These are phyloP conservation scores for Plantago rigida DNA, from an alignment of 305 asterid species.

Conservation along the genomic window DNA sequence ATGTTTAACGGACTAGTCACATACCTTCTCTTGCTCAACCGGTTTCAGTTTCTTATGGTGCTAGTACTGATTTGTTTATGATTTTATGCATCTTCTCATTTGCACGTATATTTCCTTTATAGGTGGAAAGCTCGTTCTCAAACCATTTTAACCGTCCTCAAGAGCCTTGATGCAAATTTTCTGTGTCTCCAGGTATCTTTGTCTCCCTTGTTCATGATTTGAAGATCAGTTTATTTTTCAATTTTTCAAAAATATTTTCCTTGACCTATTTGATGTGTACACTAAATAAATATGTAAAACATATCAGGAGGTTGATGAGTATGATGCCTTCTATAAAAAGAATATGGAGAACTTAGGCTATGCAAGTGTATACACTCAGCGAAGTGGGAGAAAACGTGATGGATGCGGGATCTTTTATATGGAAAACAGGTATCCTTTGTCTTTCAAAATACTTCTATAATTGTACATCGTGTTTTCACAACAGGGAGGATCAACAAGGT, in stretches of 20 bases:
- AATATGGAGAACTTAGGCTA: conserved; percentile 74
- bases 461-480: background rate
- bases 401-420: conserved; percentile 87
- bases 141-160: conserved; percentile 56
- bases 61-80: background rate
- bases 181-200: conserved; percentile 73
- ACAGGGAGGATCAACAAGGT: too few species aligned
- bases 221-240: background rate
- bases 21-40: too few species aligned
- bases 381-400: conserved; percentile 79
- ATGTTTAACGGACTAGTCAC: too few species aligned
- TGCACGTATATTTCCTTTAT: background rate
- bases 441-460: background rate
- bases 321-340: conserved; percentile 64
- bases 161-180: conserved; percentile 62
- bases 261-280: background rate
- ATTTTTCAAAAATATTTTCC: background rate
- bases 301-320: conserved; percentile 80
- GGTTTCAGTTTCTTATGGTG: too few species aligned
- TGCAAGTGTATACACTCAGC: conserved; percentile 63
- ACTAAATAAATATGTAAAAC: conserved; percentile 18
- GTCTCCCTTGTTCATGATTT: conserved; percentile 12
- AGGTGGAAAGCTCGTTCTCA: conserved; percentile 96
- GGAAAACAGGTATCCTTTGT: conserved; percentile 31
- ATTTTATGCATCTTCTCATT: background rate